Percentiles rank a stretch among this genome's conserved stretches.
phyloP scores from a whole-genome alignment of 2,329 filamentous ascomycete genomes.

The Paecilomyces formosus region DNA sequence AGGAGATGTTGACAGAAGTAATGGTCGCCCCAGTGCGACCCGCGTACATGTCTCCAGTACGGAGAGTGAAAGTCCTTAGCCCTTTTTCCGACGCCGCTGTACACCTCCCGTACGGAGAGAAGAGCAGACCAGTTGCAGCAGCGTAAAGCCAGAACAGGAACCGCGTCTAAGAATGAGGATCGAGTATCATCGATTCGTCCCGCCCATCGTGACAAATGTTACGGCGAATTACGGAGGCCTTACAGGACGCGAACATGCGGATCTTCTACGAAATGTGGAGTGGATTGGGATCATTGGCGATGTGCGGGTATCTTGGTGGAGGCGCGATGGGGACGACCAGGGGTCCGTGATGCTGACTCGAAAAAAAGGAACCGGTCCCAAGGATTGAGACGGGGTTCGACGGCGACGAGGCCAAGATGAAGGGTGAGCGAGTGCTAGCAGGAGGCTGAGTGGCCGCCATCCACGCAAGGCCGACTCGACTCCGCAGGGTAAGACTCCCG shows the following conservation, averaged over 20 bases:
- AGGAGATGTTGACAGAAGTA: not conserved
- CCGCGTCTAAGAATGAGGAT: slow-evolving; percentile 7
- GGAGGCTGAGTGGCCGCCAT: not conserved
- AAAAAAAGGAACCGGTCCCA: slow-evolving; percentile 1
- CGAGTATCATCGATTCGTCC: slow-evolving; percentile 13
- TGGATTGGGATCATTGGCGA: slow-evolving; percentile 17
- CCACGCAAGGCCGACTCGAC: not conserved
- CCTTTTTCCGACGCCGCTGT: not conserved
- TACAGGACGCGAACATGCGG: slow-evolving; percentile 21
- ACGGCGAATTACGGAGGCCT: slow-evolving; percentile 23
- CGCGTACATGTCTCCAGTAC: not conserved
- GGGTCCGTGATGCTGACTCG: slow-evolving; percentile 10
- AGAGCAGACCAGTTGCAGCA: not conserved
- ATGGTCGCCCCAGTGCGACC: not conserved
- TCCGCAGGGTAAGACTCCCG: not conserved
- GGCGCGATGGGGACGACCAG: slow-evolving; percentile 15
- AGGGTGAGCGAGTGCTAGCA: not conserved
- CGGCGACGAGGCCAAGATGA: not conserved
- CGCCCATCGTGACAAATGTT: slow-evolving; percentile 14
- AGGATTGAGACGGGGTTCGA: not conserved
- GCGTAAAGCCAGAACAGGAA: slow-evolving; percentile 4
- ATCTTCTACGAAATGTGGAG: slow-evolving; percentile 21
- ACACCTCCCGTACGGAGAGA: not conserved
- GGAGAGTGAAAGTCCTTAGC: slow-evolving; percentile 1
- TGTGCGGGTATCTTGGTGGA: slow-evolving; percentile 17